phyloP scores from a whole-genome alignment of 768 basidiomycete species.

The Baorangia bicolor region DNA sequence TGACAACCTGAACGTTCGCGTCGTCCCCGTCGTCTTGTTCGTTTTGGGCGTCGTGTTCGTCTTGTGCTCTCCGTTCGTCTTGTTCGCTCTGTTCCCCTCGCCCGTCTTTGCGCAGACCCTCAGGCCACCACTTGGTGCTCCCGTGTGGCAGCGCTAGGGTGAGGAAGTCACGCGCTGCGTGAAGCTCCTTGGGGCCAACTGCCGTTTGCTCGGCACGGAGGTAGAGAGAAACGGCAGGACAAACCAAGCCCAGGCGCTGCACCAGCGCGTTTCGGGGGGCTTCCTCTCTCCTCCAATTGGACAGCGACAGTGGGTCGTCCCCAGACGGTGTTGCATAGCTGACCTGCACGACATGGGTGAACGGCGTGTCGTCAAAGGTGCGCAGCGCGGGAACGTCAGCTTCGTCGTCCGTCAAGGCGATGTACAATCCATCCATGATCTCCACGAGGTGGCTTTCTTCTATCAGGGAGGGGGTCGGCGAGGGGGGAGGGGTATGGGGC shows the following conservation, averaged over 20 bases:
- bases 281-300: not conserved
- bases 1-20: not conserved
- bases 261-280: not conserved
- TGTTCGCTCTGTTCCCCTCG: too few relatives aligned
- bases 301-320: not conserved
- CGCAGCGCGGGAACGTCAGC: constrained; percentile 5
- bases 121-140: not conserved
- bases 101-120: not conserved
- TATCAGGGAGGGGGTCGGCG: not conserved
- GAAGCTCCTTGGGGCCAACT: constrained; percentile 36
- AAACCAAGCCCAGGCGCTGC: not conserved
- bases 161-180: constrained; percentile 44
- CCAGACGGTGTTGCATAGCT: not conserved
- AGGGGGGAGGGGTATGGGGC: not conserved
- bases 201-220: constrained; percentile 8
- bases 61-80: not conserved
- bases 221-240: not conserved
- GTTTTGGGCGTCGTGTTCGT: not conserved
- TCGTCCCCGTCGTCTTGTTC: not conserved
- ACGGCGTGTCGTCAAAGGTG: constrained; percentile 6
- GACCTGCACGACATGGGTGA: constrained; percentile 25
- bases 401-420: constrained; percentile 20
- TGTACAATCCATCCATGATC: constrained; percentile 13
- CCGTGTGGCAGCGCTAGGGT: constrained; percentile 38
- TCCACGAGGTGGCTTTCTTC: constrained; percentile 9